These are phyloP conservation scores for Pyrus betulifolia DNA, from an alignment of 306 rosid genomes.

Conservation along the genomic window DNA sequence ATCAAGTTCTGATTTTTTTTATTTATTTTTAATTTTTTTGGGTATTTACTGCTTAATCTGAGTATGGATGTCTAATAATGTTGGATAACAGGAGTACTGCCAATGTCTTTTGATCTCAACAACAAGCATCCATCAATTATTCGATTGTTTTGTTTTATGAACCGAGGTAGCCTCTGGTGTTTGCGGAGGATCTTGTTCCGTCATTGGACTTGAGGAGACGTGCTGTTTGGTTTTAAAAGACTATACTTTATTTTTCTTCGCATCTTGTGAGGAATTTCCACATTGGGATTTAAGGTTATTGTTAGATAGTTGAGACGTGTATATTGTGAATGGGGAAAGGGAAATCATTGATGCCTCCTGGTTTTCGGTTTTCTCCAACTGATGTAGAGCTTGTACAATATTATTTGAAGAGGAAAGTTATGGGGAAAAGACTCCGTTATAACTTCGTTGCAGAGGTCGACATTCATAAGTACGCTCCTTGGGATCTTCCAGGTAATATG, in stretches of 20 bases:
- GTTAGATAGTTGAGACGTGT: not conserved
- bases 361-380: constrained; percentile 67
- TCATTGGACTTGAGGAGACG: constrained; percentile 41
- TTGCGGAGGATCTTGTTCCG: constrained; percentile 39
- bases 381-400: constrained; percentile 47
- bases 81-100: constrained; percentile 29
- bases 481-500: constrained; percentile 73
- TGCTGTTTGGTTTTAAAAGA: not conserved
- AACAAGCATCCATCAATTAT: constrained; percentile 9
- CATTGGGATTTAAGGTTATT: not conserved
- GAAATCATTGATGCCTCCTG: constrained; percentile 33
- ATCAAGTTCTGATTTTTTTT: not conserved
- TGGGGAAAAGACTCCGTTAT: constrained; percentile 20
- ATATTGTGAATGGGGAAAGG: constrained; percentile 24
- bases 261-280: constrained; percentile 4
- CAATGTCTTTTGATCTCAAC: constrained; percentile 39
- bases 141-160: constrained; percentile 25
- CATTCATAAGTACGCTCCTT: constrained; percentile 54
- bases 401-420: constrained; percentile 56
- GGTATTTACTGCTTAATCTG: not conserved
- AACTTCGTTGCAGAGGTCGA: constrained; percentile 50
- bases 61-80: constrained; percentile 6
- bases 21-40: not conserved
- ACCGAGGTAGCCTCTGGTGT: constrained; percentile 37
- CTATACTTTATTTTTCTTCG: not conserved